These are phyloP conservation scores for Dysphania ambrosioides DNA, from an alignment of 148 eudicot genomes.

Conservation along the genomic window DNA sequence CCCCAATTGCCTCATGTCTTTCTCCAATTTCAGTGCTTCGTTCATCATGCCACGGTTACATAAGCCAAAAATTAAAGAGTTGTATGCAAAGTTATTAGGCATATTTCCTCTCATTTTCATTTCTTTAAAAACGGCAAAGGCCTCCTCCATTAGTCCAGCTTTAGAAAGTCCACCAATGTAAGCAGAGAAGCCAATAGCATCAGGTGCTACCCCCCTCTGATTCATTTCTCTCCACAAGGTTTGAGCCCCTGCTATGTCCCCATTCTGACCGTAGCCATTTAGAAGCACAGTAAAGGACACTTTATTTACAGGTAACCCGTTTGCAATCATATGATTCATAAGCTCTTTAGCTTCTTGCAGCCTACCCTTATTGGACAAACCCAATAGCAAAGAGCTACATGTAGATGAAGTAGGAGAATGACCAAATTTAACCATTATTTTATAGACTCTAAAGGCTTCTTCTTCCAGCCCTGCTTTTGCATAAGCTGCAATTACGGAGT, in stretches of 20 bases:
- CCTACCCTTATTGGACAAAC: slow-evolving; percentile 58
- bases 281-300: slow-evolving; percentile 73
- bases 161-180: slow-evolving; percentile 73
- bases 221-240: slow-evolving; percentile 72
- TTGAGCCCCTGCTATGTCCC: slow-evolving; percentile 63
- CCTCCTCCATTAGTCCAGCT: slow-evolving; percentile 68
- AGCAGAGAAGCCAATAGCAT: slow-evolving; percentile 76
- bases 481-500: slow-evolving; percentile 79
- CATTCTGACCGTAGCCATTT: slow-evolving; percentile 60
- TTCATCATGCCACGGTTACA: slow-evolving; percentile 48
- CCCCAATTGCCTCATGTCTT: slow-evolving; percentile 71
- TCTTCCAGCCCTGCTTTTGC: slow-evolving; percentile 56
- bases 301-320: slow-evolving; percentile 62
- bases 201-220: slow-evolving; percentile 58
- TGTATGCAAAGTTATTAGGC: slow-evolving; percentile 81
- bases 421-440: slow-evolving; percentile 61
- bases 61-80: slow-evolving; percentile 72
- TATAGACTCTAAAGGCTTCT: slow-evolving; percentile 60
- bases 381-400: slow-evolving; percentile 66
- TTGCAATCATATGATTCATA: slow-evolving; percentile 54
- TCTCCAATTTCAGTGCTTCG: slow-evolving; percentile 68
- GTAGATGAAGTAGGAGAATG: slow-evolving; percentile 68
- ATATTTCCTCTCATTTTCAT: slow-evolving; percentile 60
- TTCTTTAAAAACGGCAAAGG: slow-evolving; percentile 44
- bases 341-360: slow-evolving; percentile 64